Evolutionary conservation across 2,329 filamentous ascomycete genomes (phyloP), one percentile per base, ranked within the genome.

Genomic region (Fusarium papillatum): DNA sequence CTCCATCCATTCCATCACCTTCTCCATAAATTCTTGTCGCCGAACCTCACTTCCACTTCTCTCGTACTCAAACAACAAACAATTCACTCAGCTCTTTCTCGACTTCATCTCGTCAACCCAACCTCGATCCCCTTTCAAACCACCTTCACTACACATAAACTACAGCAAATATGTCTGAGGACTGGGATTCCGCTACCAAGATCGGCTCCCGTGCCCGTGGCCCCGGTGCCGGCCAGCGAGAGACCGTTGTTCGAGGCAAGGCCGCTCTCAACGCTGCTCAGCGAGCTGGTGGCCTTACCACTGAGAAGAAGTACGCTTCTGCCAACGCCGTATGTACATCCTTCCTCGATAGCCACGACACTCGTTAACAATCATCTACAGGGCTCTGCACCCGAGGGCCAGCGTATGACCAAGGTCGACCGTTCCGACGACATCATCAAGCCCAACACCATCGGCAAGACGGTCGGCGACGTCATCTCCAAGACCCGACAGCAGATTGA

Each of bases 371-470:
- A 34, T 34, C 26, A n/a, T 38, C 31, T 9, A 17, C 26, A 85
- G 84, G 36, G 73, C 22, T 75, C 78, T 29, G 74, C 78, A 65
- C 79, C 80, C 78, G 96, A 98, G 87, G 97, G 97, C 80, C 97
- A 99, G 88, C 96, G 95, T 83, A 90, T 98, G 77, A 98, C 97
- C 79, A 98, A 98, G 89, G 96, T 99, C 85, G 97, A 98, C 90
- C 96, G 96, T 79, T 93, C 93, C 84, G 96, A 98, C 89, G 97
- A 98, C 84, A 98, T 98, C 87, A 93, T 98, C 87, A 98, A 98
- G 89, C 96, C 95, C 82, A 98, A 98, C 88, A 97, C 95, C 59
- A 89, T 98, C 70, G 95, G 95, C 83, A 89, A 90, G 81, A 89
- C 91, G 68, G 95, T 98, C 76, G 95, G 94, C 81, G 92, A 95